These are phyloP conservation scores for Linnemannia elongata DNA, from an alignment of 192 early-diverging fungal species.

Conservation along the genomic window DNA sequence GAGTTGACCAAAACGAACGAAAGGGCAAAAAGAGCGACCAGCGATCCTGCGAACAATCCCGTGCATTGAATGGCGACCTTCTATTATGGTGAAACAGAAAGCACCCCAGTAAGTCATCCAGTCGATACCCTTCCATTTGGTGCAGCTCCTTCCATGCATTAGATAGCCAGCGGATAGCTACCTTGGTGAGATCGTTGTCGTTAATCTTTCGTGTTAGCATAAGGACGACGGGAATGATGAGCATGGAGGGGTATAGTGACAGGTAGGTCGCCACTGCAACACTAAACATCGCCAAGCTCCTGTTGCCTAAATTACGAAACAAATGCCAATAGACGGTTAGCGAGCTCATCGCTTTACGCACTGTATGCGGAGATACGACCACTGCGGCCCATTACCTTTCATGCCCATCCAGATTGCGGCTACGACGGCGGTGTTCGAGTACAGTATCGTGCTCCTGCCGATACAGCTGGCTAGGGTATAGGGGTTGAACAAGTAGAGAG, in stretches of 20 bases:
- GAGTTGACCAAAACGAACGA: constrained; percentile 75
- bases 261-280: constrained; percentile 87
- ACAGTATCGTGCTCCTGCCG: constrained; percentile 79
- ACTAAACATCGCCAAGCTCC: constrained; percentile 72
- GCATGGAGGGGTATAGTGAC: constrained; percentile 89
- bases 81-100: constrained; percentile 15
- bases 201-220: constrained; percentile 53
- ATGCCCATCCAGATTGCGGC: constrained; percentile 77
- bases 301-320: constrained; percentile 57
- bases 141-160: neutral
- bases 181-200: constrained; percentile 22
- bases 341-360: neutral
- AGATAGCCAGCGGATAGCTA: neutral
- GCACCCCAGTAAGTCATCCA: neutral
- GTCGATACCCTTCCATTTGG: neutral
- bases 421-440: constrained; percentile 84
- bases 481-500: constrained; percentile 87
- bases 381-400: constrained; percentile 49
- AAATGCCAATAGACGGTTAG: neutral
- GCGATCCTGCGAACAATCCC: constrained; percentile 54
- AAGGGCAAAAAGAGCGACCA: constrained; percentile 64
- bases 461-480: constrained; percentile 82
- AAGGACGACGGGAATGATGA: constrained; percentile 72
- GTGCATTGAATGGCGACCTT: constrained; percentile 20
- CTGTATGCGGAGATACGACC: neutral